phyloP scores from a whole-genome alignment of 2,329 filamentous ascomycete species.

The Ophiostoma ulmi region DNA sequence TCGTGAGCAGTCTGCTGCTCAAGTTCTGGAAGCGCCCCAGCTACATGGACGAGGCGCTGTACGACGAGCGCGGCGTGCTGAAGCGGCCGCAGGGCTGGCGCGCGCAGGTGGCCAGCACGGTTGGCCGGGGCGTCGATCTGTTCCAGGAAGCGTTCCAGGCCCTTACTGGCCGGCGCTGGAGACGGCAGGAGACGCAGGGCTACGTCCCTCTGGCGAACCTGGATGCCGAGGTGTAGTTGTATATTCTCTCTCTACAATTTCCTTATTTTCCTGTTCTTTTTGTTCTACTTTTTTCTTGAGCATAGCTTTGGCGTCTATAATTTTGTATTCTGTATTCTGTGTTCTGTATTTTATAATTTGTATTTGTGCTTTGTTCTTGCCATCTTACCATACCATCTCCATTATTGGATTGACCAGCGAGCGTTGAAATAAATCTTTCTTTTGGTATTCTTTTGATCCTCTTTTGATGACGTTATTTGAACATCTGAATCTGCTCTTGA shows the following conservation, averaged over 20 bases:
- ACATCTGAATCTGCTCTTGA: not conserved
- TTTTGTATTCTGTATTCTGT: not conserved
- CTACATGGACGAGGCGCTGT: slow-evolving; percentile 74
- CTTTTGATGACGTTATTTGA: not conserved
- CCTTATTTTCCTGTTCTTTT: slow-evolving; percentile 13
- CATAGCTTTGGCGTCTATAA: slow-evolving; percentile 12
- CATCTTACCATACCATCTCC: slow-evolving; percentile 1
- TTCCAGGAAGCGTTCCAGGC: slow-evolving; percentile 31
- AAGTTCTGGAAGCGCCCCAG: slow-evolving; percentile 78
- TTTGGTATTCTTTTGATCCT: not conserved
- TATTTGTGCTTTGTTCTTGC: not conserved
- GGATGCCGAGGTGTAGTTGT: slow-evolving; percentile 35
- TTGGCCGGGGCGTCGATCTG: slow-evolving; percentile 41
- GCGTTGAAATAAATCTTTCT: not conserved
- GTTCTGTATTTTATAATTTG: not conserved
- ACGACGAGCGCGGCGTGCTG: slow-evolving; percentile 52
- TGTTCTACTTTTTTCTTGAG: slow-evolving; percentile 7
- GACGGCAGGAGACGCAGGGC: slow-evolving; percentile 44
- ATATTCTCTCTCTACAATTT: not conserved
- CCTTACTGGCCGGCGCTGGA: slow-evolving; percentile 34
- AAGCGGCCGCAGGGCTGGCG: slow-evolving; percentile 39
- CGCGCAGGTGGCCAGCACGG: slow-evolving; percentile 36
- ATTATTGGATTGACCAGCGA: not conserved
- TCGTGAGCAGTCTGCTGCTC: slow-evolving; percentile 73
- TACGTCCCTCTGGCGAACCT: slow-evolving; percentile 56